phyloP scores from a whole-genome alignment of 2,329 filamentous ascomycete species.

The Neoarthrinium moseri region DNA sequence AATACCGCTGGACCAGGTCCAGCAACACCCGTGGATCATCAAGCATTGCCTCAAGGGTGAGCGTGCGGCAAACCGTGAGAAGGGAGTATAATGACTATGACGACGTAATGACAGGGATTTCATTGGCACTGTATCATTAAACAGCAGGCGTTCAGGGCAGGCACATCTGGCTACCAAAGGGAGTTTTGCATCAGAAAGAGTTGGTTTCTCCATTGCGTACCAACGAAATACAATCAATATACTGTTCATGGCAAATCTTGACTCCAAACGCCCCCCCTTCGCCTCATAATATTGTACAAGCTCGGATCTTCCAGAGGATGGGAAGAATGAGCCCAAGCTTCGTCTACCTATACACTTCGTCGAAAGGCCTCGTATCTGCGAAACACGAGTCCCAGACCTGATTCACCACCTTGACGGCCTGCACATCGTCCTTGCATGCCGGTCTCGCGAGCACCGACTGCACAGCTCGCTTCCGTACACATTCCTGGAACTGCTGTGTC shows the following conservation, averaged over 20 bases:
- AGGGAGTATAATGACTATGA: constrained; percentile 16
- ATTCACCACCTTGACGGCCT: constrained; percentile 86
- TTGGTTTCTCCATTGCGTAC: constrained; percentile 15
- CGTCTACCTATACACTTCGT: constrained; percentile 83
- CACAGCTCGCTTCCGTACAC: constrained; percentile 79
- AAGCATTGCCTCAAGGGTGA: constrained; percentile 83
- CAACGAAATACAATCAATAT: constrained; percentile 6
- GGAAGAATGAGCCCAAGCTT: no score
- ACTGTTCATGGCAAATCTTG: neutral
- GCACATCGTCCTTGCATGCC: constrained; percentile 77
- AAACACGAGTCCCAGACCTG: constrained; percentile 99
- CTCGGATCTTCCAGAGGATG: no score
- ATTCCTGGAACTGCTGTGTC: constrained; percentile 91
- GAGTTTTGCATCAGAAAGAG: constrained; percentile 22
- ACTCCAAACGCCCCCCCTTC: constrained; percentile 6
- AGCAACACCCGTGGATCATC: constrained; percentile 91
- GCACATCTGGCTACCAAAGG: neutral
- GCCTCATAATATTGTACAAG: constrained; percentile 10
- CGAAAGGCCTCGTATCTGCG: constrained; percentile 88
- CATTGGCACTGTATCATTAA: constrained; percentile 16
- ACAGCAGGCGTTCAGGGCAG: constrained; percentile 15
- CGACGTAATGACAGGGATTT: constrained; percentile 17
- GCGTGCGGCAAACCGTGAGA: constrained; percentile 50
- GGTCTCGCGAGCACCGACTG: constrained; percentile 77
- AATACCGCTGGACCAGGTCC: constrained; percentile 84